A percentile compares a stretch with the other conserved stretches of the same genome.
Evolutionary conservation across 1,284 basidiomycete genomes (phyloP).

Genomic region (Ceratorhiza oryzae-sativae): DNA sequence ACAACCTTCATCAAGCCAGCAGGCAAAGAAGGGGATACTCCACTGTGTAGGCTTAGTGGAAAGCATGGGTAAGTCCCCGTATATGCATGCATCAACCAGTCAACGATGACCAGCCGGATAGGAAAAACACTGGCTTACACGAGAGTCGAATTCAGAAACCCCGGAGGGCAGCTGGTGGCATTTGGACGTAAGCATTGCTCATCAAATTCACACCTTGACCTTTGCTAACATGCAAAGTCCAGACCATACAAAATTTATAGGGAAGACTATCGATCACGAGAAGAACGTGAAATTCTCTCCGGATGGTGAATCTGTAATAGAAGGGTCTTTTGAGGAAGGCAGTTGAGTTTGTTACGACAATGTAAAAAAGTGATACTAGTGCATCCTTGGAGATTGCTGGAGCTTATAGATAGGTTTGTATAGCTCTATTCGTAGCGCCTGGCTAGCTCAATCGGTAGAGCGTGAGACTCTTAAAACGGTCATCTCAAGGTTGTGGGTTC

Average conservation of each 20-base stretch:
- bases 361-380: background rate
- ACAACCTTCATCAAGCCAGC: conserved; percentile 81
- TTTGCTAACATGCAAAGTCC: conserved; percentile 39
- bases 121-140: conserved; percentile 87
- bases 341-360: background rate
- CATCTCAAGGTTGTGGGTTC: conserved; percentile 32
- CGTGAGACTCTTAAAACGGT: conserved; percentile 30
- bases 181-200: conserved; percentile 69
- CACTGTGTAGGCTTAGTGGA: conserved; percentile 67
- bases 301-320: conserved; percentile 73
- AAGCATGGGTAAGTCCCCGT: conserved; percentile 61
- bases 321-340: conserved; percentile 55
- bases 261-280: conserved; percentile 70
- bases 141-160: conserved; percentile 76
- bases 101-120: conserved; percentile 47
- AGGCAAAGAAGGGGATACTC: conserved; percentile 70
- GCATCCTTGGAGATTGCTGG: too few relatives aligned
- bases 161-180: conserved; percentile 76
- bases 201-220: conserved; percentile 7
- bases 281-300: conserved; percentile 83
- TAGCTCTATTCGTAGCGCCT: background rate
- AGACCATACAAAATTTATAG: conserved; percentile 91
- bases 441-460: conserved; percentile 34
- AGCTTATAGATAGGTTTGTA: background rate
- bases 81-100: conserved; percentile 30